phyloP scores from a whole-genome alignment of 2,329 filamentous ascomycete species.

The Cladobotryum mycophilum region DNA sequence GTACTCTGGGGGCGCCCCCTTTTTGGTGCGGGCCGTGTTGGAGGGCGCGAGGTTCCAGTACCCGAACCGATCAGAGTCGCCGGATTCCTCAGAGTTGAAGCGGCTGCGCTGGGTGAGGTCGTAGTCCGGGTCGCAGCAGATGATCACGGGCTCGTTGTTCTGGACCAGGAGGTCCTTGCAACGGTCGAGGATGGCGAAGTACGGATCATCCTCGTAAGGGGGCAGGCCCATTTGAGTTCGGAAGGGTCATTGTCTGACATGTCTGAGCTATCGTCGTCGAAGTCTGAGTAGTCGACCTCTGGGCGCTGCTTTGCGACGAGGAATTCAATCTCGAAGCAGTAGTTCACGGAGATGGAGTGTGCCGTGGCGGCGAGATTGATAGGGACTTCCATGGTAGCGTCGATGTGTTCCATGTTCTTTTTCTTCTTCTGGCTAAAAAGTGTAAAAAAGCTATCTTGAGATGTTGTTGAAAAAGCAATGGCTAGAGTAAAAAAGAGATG shows the following conservation, averaged over 20 bases:
- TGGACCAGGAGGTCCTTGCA: neutral
- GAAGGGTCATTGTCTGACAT: neutral
- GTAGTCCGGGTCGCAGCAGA: conserved; percentile 7
- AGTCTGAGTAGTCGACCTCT: conserved; percentile 1
- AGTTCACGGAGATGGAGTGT: conserved; percentile 4
- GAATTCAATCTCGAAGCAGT: conserved; percentile 19
- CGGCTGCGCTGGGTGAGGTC: neutral
- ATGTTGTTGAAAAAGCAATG: too few relatives aligned
- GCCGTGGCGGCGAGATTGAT: too few relatives aligned
- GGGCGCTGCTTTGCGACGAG: conserved; percentile 17
- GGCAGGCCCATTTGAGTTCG: conserved; percentile 16
- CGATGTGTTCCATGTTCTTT: too few relatives aligned
- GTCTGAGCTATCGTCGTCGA: neutral
- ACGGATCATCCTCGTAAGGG: conserved; percentile 8
- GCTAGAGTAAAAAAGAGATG: too few relatives aligned
- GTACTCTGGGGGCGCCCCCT: conserved; percentile 13
- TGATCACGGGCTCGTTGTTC: conserved; percentile 2
- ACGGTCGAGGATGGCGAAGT: neutral
- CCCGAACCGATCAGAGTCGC: conserved; percentile 11
- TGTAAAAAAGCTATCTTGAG: too few relatives aligned
- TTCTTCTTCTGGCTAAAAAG: too few relatives aligned
- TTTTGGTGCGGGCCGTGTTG: conserved; percentile 4
- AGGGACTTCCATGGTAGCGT: too few relatives aligned
- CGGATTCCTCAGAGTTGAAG: neutral
- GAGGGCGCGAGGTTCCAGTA: conserved; percentile 11